A percentile compares a stretch with the other conserved stretches of the same genome.
phyloP scores from a whole-genome alignment of 2,329 filamentous ascomycete species.

The Alternaria alternata region DNA sequence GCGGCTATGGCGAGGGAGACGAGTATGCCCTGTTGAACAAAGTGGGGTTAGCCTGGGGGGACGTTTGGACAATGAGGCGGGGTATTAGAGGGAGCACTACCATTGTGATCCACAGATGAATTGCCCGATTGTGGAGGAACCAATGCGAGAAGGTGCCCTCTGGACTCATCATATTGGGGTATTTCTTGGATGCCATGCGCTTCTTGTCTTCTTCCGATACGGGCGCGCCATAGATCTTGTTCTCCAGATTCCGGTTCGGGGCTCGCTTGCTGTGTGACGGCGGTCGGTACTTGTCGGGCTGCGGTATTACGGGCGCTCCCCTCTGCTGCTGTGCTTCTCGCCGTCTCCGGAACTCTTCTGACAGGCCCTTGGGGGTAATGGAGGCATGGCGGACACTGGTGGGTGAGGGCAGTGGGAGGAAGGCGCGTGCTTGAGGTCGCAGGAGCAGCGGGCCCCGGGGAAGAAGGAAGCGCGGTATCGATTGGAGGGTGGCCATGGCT shows the following conservation, averaged over 20 bases:
- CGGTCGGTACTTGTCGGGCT: slow-evolving; percentile 88
- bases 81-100: slow-evolving; percentile 56
- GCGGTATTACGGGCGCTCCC: slow-evolving; percentile 69
- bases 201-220: slow-evolving; percentile 71
- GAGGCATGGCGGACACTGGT: slow-evolving; percentile 45
- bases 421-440: slow-evolving; percentile 30
- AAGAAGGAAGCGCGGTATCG: slow-evolving; percentile 48
- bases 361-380: slow-evolving; percentile 35
- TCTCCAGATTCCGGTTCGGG: slow-evolving; percentile 61
- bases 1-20: slow-evolving; percentile 74
- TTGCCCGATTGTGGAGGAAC: slow-evolving; percentile 78
- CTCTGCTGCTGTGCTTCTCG: slow-evolving; percentile 44
- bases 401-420: slow-evolving; percentile 25
- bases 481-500: slow-evolving; percentile 44
- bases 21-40: slow-evolving; percentile 66
- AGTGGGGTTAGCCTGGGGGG: slow-evolving; percentile 6
- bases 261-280: slow-evolving; percentile 85
- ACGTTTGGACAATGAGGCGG: neutral
- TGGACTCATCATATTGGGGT: slow-evolving; percentile 89
- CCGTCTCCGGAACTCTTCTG: slow-evolving; percentile 40
- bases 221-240: slow-evolving; percentile 77
- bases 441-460: slow-evolving; percentile 37
- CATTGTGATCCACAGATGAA: slow-evolving; percentile 86
- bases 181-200: slow-evolving; percentile 73
- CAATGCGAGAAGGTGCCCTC: slow-evolving; percentile 82